phyloP scores from a whole-genome alignment of 768 basidiomycete species.

The Tricholomella constricta region DNA sequence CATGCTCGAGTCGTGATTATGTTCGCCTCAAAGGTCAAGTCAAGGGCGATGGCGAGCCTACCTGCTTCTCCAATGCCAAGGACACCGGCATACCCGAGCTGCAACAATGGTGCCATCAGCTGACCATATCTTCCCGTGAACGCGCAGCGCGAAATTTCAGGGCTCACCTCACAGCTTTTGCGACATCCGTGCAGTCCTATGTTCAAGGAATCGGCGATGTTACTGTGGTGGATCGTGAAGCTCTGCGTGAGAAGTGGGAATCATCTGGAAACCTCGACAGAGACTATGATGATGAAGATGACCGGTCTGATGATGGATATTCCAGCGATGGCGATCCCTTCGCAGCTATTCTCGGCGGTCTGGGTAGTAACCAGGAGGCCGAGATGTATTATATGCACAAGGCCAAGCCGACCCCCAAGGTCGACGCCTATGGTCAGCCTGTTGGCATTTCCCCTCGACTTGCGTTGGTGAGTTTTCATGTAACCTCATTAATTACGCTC shows the following conservation, averaged over 20 bases:
- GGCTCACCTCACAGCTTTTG: conserved; percentile 49
- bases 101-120: conserved; percentile 57
- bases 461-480: conserved; percentile 28
- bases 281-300: conserved; percentile 24
- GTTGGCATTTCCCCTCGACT: conserved; percentile 51
- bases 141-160: conserved; percentile 46
- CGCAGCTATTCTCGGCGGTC: conserved; percentile 32
- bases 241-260: conserved; percentile 55
- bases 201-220: conserved; percentile 54
- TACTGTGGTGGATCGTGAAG: conserved; percentile 49
- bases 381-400: conserved; percentile 39
- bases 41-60: conserved; percentile 58
- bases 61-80: conserved; percentile 52
- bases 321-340: conserved; percentile 30
- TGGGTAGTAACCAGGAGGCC: conserved; percentile 23
- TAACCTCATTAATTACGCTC: not conserved
- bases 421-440: conserved; percentile 42
- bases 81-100: conserved; percentile 60
- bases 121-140: conserved; percentile 56
- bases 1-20: conserved; percentile 62
- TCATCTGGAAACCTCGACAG: conserved; percentile 38
- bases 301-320: conserved; percentile 18
- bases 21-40: conserved; percentile 61
- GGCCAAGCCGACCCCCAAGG: conserved; percentile 35
- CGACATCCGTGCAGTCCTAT: conserved; percentile 47